Percentiles rank a stretch among this genome's conserved stretches.
phyloP scores from a whole-genome alignment of 768 basidiomycete genomes.

The Nidularia pulvinata region DNA sequence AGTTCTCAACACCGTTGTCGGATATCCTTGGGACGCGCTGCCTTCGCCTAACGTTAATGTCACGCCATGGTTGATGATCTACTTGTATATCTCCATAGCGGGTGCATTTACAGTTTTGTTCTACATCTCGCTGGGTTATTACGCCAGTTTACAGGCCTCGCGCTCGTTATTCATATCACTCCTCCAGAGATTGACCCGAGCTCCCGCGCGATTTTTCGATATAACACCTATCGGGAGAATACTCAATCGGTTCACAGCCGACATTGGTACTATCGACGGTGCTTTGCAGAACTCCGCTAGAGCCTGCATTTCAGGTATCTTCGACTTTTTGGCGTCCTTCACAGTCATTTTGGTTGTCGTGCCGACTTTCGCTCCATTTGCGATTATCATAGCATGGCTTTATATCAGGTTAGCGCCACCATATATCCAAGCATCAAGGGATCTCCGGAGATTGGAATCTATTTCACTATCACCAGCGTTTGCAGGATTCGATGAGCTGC shows the following conservation, averaged over 20 bases:
- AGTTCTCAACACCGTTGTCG: conserved; percentile 8
- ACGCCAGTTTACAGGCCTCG: conserved; percentile 68
- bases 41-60: conserved; percentile 63
- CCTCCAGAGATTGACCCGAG: conserved; percentile 53
- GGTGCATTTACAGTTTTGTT: conserved; percentile 53
- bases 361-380: conserved; percentile 66
- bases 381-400: conserved; percentile 66
- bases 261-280: conserved; percentile 75
- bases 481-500: conserved; percentile 70
- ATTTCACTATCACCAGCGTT: conserved; percentile 72
- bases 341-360: conserved; percentile 61
- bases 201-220: conserved; percentile 73
- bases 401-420: conserved; percentile 64
- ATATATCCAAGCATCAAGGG: conserved; percentile 63
- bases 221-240: conserved; percentile 76
- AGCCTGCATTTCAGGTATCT: conserved; percentile 50
- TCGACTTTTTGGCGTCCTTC: conserved; percentile 67
- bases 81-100: conserved; percentile 59
- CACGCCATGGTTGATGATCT: conserved; percentile 65
- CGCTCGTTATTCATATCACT: conserved; percentile 57
- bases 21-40: conserved; percentile 44
- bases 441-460: conserved; percentile 67
- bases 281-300: conserved; percentile 57
- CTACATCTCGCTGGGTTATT: conserved; percentile 64
- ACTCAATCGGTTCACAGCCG: conserved; percentile 77